Evolutionary conservation across 129 eudicot genomes (phyloP).

Genomic region (Flaveria robusta): DNA sequence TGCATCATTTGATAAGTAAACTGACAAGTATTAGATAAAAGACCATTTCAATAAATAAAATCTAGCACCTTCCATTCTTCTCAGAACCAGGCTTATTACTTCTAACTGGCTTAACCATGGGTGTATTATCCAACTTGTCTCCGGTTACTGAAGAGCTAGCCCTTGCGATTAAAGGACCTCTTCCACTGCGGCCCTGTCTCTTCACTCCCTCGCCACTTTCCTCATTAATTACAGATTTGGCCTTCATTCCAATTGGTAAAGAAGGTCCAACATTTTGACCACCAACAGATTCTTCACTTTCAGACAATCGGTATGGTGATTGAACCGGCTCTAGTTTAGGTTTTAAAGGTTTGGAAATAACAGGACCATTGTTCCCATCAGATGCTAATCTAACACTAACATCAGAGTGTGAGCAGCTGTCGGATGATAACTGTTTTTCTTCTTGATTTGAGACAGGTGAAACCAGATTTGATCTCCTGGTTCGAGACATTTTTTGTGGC

Average conservation of each 20-base stretch:
- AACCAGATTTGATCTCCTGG: slow-evolving; percentile 78
- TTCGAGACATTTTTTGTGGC: slow-evolving; percentile 84
- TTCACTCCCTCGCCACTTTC: slow-evolving; percentile 69
- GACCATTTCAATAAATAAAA: not conserved
- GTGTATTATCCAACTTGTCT: slow-evolving; percentile 56
- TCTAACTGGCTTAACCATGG: slow-evolving; percentile 58
- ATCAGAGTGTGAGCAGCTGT: slow-evolving; percentile 74
- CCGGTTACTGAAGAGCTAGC: slow-evolving; percentile 55
- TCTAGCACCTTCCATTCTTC: slow-evolving; percentile 71
- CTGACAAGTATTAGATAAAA: slow-evolving; percentile 19
- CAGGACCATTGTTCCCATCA: slow-evolving; percentile 45
- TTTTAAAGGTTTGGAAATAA: slow-evolving; percentile 50
- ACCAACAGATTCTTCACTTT: slow-evolving; percentile 85
- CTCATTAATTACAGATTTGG: slow-evolving; percentile 52
- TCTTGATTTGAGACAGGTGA: slow-evolving; percentile 78
- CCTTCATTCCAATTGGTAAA: slow-evolving; percentile 51
- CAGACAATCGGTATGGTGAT: slow-evolving; percentile 73
- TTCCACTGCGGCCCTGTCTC: slow-evolving; percentile 78
- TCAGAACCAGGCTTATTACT: slow-evolving; percentile 66
- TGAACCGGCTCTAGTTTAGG: slow-evolving; percentile 57
- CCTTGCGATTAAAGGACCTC: slow-evolving; percentile 75
- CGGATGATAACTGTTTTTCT: slow-evolving; percentile 59
- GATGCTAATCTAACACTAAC: slow-evolving; percentile 50
- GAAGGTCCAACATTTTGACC: slow-evolving; percentile 53
- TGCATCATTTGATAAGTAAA: not conserved